Percentiles rank a stretch among this genome's conserved stretches.
Conservation (phyloP, 2,329 filamentous ascomycete species). For the Exophiala sp. region DNA sequence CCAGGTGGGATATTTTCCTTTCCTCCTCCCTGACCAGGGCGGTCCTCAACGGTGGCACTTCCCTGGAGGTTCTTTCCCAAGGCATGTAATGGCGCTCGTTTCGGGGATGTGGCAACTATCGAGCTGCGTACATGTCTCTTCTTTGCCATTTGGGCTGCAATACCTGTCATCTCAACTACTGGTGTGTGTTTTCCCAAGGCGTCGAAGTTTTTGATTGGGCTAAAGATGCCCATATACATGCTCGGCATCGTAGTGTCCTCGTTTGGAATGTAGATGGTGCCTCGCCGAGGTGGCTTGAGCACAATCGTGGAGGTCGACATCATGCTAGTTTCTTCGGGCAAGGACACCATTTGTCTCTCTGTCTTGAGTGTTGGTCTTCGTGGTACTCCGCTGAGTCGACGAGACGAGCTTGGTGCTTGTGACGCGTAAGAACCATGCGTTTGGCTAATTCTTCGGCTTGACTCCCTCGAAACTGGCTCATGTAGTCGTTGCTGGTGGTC, state of each 20-base stretch:
- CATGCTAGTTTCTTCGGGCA: conserved; percentile 10
- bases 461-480: no score
- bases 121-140: conserved; percentile 31
- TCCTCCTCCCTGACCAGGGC: conserved; percentile 50
- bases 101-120: conserved; percentile 42
- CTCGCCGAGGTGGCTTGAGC: conserved; percentile 31
- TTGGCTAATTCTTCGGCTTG: no score
- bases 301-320: conserved; percentile 6
- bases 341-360: not conserved
- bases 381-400: conserved; percentile 12
- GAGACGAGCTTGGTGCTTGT: not conserved
- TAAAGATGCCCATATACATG: conserved; percentile 42
- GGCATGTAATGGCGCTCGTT: conserved; percentile 47
- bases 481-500: no score
- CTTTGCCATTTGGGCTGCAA: conserved; percentile 34
- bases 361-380: conserved; percentile 7
- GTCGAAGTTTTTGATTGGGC: conserved; percentile 34
- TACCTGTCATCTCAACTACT: conserved; percentile 31
- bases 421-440: no score
- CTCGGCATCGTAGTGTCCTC: conserved; percentile 40
- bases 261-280: conserved; percentile 40
- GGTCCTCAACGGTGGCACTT: conserved; percentile 39
- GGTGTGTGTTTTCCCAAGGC: conserved; percentile 30
- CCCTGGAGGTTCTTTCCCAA: conserved; percentile 39
- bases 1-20: conserved; percentile 60